A percentile compares a stretch with the other conserved stretches of the same genome.
These are phyloP conservation scores for Teratosphaeria epicoccoides DNA, from an alignment of 2,329 filamentous ascomycete genomes.

Conservation along the genomic window DNA sequence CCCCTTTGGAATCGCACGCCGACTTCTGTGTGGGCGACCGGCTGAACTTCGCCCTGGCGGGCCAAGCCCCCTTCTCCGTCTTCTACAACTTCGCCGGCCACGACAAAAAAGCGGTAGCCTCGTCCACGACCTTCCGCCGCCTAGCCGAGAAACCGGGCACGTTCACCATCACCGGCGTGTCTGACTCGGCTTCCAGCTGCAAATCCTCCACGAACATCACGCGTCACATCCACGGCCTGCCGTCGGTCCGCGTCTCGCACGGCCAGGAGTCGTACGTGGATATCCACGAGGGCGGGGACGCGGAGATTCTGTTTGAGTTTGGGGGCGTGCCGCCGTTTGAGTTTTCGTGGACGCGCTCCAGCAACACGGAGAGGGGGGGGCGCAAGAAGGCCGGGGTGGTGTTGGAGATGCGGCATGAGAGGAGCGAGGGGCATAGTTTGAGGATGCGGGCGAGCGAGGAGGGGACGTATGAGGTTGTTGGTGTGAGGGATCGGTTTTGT, in stretches of 20 bases:
- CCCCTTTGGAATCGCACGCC: constrained; percentile 68
- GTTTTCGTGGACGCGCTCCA: constrained; percentile 89
- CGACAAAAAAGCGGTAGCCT: constrained; percentile 65
- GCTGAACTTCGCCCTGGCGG: constrained; percentile 82
- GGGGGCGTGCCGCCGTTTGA: constrained; percentile 93
- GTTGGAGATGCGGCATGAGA: constrained; percentile 82
- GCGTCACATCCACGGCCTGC: constrained; percentile 83
- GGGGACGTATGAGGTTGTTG: constrained; percentile 93
- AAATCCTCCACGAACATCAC: constrained; percentile 66
- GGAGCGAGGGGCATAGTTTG: constrained; percentile 72
- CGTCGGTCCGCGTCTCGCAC: constrained; percentile 79
- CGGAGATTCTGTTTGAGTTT: constrained; percentile 90
- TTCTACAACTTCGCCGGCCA: constrained; percentile 79
- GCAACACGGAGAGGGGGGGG: constrained; percentile 63
- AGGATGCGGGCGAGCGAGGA: constrained; percentile 78
- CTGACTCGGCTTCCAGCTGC: constrained; percentile 82
- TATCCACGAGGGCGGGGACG: constrained; percentile 92
- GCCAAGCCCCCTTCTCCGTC: constrained; percentile 84
- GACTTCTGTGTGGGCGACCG: constrained; percentile 96
- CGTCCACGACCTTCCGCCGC: constrained; percentile 77
- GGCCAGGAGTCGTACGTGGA: constrained; percentile 73
- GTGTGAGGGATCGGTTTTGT: constrained; percentile 89
- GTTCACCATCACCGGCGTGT: constrained; percentile 77
- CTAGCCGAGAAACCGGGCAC: constrained; percentile 84
- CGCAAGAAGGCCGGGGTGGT: constrained; percentile 58